Base-by-base conservation (phyloP, 2,329 filamentous ascomycete genomes). In the Phaeoacremonium minimum region DNA sequence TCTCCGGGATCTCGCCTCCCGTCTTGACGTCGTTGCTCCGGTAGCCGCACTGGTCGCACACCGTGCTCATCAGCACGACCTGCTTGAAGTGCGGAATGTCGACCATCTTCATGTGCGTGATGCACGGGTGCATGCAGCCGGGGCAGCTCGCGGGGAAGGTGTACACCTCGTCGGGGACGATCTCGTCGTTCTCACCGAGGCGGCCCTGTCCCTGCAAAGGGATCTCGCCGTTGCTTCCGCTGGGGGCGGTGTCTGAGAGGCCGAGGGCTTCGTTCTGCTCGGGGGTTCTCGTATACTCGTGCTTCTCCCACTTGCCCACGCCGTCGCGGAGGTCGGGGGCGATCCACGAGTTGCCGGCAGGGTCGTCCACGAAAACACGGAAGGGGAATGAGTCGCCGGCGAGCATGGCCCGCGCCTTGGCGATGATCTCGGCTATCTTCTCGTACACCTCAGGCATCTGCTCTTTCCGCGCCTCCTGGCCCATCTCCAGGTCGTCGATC, bases 41-140 rank as follows among this genome's bases (percentile, higher is more conserved):
- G 69, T 97, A 95, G 40, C 91, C 91, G 58, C 93, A 98, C 60
- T 84, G 75, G 18, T 91, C 83, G 64, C 93, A 98, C 18, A 88
- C 83, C 3, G 91, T 97, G 49, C 83, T 90, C 87, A 95, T 97
- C 51, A 98, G 74, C 28, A 96, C 83, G 4, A 98, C 93, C 56
- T 97, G 87, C 66, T 96, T 95, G 70, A 98, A 98, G 66, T 95
- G 85, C 1, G 93, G 93, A 44, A 98, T 96, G 53, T 95, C 88
- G 39, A 97, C 88, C 83, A 95, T 95, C 71, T 96, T 95, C 88
- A 96, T 96, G 63, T 95, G 90, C 8, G 94, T 95, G 4, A 81
- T 80, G 64, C 90, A 96, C 5, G 80, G 68, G 61, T 86, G 86
- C 54, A 83, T 82, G 70, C 93, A 98, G 43, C 87, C 91, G 1